A percentile compares a stretch with the other conserved stretches of the same genome.
Conservation (phyloP, 768 basidiomycete species). For the Boletellus emodensis region DNA sequence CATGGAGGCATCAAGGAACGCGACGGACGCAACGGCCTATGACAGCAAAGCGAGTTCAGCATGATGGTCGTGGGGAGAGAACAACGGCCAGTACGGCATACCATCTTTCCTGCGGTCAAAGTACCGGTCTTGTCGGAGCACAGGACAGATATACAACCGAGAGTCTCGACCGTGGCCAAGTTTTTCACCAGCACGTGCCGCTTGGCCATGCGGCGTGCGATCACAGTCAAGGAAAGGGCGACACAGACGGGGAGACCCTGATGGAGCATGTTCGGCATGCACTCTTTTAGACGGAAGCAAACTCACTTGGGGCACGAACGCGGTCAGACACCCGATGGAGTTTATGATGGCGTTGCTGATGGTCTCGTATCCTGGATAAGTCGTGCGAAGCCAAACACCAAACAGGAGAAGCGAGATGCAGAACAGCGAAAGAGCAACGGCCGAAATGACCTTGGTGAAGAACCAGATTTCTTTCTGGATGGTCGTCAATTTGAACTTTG, state of each 20-base stretch:
- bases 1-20: slow-evolving; percentile 32
- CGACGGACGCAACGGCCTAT: slow-evolving; percentile 39
- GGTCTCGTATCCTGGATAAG: slow-evolving; percentile 33
- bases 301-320: slow-evolving; percentile 39
- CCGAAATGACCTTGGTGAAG: slow-evolving; percentile 51
- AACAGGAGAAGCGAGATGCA: slow-evolving; percentile 39
- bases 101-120: slow-evolving; percentile 48
- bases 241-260: slow-evolving; percentile 42
- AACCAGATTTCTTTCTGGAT: slow-evolving; percentile 47
- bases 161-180: slow-evolving; percentile 50
- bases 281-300: neutral
- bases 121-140: slow-evolving; percentile 58
- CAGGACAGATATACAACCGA: slow-evolving; percentile 49
- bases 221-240: slow-evolving; percentile 48
- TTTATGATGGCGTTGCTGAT: slow-evolving; percentile 36
- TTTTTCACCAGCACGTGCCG: slow-evolving; percentile 48
- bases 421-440: slow-evolving; percentile 37
- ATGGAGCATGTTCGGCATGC: too few species aligned
- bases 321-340: slow-evolving; percentile 38
- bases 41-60: neutral
- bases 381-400: slow-evolving; percentile 40
- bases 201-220: slow-evolving; percentile 46
- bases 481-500: slow-evolving; percentile 44
- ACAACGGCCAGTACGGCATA: slow-evolving; percentile 4
- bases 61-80: neutral